Base-by-base conservation (phyloP, 1,139 yeast species). In the Schwanniomyces etchellsii region DNA sequence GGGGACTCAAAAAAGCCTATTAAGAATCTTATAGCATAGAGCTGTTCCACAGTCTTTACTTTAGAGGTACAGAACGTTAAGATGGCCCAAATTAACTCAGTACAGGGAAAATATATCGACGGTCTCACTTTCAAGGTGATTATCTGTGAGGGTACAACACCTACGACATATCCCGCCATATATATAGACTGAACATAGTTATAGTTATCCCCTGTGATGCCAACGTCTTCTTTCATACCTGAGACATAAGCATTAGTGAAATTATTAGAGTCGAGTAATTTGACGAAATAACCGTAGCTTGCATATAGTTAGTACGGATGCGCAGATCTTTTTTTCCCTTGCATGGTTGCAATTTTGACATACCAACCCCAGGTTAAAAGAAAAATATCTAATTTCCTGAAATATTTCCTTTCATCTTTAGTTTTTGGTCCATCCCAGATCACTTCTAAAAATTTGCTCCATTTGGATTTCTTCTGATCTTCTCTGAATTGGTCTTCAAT, bases 171-270 rank as follows among this genome's bases (percentile, higher is more conserved):
- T 11, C 30, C 24, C 12, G 24, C 24, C 30, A 21, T 15, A 20
- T 21, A 31, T 27, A 27, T 40, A 37, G 4, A 56, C 56, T 22
- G 45, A 44, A 5, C 52, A 38, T 40, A 43, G 24, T 42, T 47
- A 20, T 40, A 42, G 28, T 55, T 57, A 33, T 56, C 52, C 2
- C 59, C 60, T 28, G 40, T 35, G 56, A 57, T 50, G 7, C 45
- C 49, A 18, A 55, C 36, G 18, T 42, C 51, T 30, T 50, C 56
- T 35, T 44, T 42, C 35, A 56, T 36, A 1, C 60, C 60, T 13
- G 52, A 43, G 16, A 56, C 53, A 33, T 55, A 56, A n/a, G 61
- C 62, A 34, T 51, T 55, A 34, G 45, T 43, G 33, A 53, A 34
- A 40, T 50, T 43, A 17, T 49, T 29, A n/a, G 31, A 34, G 31